A percentile compares a stretch with the other conserved stretches of the same genome.
These are phyloP conservation scores for Ophiostoma sp. DNA, from an alignment of 2,329 filamentous ascomycete species.

Conservation along the genomic window DNA sequence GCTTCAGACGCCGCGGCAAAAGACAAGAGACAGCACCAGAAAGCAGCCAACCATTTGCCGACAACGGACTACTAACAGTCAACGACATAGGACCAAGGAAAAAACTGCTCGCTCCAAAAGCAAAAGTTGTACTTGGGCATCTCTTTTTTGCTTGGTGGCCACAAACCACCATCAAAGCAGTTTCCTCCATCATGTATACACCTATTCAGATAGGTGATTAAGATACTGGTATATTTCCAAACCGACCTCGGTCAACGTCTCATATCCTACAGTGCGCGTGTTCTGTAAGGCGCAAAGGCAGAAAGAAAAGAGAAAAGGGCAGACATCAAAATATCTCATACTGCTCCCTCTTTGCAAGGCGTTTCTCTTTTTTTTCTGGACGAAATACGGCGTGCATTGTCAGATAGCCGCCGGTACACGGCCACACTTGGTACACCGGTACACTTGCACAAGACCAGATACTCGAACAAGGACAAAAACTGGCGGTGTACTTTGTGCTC, in stretches of 20 bases:
- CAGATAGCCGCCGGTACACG: not conserved
- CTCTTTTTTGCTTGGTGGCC: too few relatives aligned
- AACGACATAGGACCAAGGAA: not conserved
- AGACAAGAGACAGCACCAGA: too few relatives aligned
- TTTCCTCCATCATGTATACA: not conserved
- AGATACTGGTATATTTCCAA: not conserved
- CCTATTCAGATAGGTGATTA: too few relatives aligned
- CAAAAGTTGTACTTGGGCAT: too few relatives aligned
- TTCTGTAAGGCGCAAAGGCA: too few relatives aligned
- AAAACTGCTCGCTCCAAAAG: not conserved
- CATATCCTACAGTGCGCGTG: not conserved
- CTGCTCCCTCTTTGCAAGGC: not conserved
- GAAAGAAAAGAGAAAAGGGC: not conserved
- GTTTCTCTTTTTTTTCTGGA: not conserved
- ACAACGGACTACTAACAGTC: not conserved
- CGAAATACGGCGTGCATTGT: not conserved
- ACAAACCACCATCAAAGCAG: not conserved
- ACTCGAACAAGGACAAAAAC: not conserved
- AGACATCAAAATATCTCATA: not conserved
- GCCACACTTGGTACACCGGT: not conserved
- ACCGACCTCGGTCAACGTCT: not conserved
- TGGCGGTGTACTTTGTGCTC: slow-evolving; percentile 10
- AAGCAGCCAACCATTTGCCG: not conserved
- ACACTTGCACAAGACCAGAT: not conserved
- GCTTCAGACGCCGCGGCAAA: too few relatives aligned